Base-by-base conservation (phyloP, 176 grass and related monocot species). In the Cymbopogon citratus region DNA sequence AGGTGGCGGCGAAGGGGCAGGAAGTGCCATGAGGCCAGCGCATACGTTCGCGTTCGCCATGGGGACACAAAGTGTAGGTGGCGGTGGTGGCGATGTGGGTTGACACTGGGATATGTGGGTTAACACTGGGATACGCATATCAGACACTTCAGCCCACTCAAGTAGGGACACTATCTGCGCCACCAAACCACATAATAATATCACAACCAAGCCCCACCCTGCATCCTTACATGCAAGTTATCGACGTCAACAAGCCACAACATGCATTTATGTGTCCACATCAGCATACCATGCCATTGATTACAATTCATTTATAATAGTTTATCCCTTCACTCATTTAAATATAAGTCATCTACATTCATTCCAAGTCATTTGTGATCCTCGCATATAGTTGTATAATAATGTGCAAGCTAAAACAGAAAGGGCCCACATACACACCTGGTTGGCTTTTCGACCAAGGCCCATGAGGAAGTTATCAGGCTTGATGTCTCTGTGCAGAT, bases 401-500 rank as follows among this genome's bases (percentile, higher is more conserved):
- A 60, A 60, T 60, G 3, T 60, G n/a, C 56, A 60, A 25, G 56
- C 56, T 60, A 25, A 60, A 60, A 60, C 3, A 60, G 54, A 60
- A 60, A 25, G 56, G 3, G 23, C 9, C 56, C n/a, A 25, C 56
- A 29, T 75, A 70, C 84, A 85, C 26, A 94, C 92, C 92, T 94
- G 92, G 65, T 91, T 94, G 26, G 92, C 92, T 78, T 91, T 91
- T 66, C 89, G 84, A 85, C 92, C 92, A 87, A 94, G 89, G 45
- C 92, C 92, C 92, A 94, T 94, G 49, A 94, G 86, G 71, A 94
- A 94, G 63, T 94, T 94, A 82, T 94, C 92, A 15, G 89, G 92
- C 75, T 94, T 94, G 80, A 94, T 91, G 59, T 94, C 92, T 77
- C 92, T 91, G 63, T 94, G 92, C 69, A 94, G 78, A 87, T 87